A percentile compares a stretch with the other conserved stretches of the same genome.
These are phyloP conservation scores for Trebouxiophyceae sp. DNA, from an alignment of 163 green algal genomes.

Conservation along the genomic window DNA sequence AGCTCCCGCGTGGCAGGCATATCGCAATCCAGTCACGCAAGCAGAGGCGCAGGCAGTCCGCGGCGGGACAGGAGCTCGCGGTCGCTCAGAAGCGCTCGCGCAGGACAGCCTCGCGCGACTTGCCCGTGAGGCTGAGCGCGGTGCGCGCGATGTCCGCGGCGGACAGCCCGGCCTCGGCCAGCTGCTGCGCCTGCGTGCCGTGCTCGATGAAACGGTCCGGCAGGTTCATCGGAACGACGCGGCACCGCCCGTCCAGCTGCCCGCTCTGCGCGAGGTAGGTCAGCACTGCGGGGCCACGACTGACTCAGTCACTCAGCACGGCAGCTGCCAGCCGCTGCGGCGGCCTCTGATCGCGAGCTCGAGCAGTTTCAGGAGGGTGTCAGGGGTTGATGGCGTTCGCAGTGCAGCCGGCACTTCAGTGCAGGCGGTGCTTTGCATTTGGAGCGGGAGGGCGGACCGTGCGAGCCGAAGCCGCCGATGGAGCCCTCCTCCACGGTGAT, in stretches of 20 bases:
- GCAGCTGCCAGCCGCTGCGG: too few relatives aligned
- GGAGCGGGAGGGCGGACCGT: slow-evolving; percentile 58
- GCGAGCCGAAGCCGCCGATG: slow-evolving; percentile 94
- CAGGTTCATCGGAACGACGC: slow-evolving; percentile 92
- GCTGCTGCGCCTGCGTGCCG: slow-evolving; percentile 83
- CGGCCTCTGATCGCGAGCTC: too few relatives aligned
- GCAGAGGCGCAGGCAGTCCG: too few relatives aligned
- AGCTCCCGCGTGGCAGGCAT: too few relatives aligned
- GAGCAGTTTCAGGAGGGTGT: too few relatives aligned
- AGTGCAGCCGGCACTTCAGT: too few relatives aligned
- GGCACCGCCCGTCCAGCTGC: slow-evolving; percentile 81
- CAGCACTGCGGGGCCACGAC: slow-evolving; percentile 7
- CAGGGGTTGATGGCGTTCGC: too few relatives aligned
- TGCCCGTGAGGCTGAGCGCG: slow-evolving; percentile 39
- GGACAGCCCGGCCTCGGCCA: slow-evolving; percentile 84
- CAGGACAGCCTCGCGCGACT: neutral
- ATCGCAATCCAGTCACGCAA: too few relatives aligned
- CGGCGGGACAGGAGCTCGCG: too few relatives aligned
- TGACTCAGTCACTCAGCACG: too few relatives aligned
- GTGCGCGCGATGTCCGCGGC: slow-evolving; percentile 83
- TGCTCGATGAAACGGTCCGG: slow-evolving; percentile 97
- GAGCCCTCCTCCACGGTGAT: slow-evolving; percentile 97
- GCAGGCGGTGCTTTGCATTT: too few relatives aligned
- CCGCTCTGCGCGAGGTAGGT: slow-evolving; percentile 76
- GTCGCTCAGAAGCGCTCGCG: neutral